phyloP scores from a whole-genome alignment of 805 yeast species.

The Clavispora vitiphila region DNA sequence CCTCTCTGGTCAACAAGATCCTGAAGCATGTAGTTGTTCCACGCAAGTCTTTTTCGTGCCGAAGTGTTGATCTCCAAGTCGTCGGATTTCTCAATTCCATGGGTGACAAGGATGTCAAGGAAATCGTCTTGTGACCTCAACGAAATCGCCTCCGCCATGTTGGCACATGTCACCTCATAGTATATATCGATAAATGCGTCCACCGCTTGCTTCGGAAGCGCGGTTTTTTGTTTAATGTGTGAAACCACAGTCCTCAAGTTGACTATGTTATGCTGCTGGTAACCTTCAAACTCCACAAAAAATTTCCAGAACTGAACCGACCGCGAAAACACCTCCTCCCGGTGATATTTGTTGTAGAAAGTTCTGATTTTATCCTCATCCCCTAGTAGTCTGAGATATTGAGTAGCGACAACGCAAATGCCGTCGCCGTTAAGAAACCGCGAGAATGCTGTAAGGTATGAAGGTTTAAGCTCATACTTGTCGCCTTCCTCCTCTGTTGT shows the following conservation, averaged over 20 bases:
- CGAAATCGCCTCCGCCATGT: slow-evolving; percentile 16
- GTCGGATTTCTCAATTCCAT: slow-evolving; percentile 21
- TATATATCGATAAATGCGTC: slow-evolving; percentile 37
- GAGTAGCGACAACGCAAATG: slow-evolving; percentile 26
- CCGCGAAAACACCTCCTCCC: slow-evolving; percentile 27
- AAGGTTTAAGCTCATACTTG: slow-evolving; percentile 7
- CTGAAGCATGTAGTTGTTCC: slow-evolving; percentile 16
- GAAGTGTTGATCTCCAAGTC: slow-evolving; percentile 24
- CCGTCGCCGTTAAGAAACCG: slow-evolving; percentile 37
- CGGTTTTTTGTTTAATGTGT: slow-evolving; percentile 40
- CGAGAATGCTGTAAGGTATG: slow-evolving; percentile 18
- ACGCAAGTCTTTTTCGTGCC: slow-evolving; percentile 19
- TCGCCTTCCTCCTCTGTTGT: slow-evolving; percentile 1
- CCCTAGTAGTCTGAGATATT: slow-evolving; percentile 26
- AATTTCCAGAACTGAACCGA: slow-evolving; percentile 53
- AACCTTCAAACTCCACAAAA: slow-evolving; percentile 49
- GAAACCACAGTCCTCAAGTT: slow-evolving; percentile 43
- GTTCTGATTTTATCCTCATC: slow-evolving; percentile 11
- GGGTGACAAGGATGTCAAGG: slow-evolving; percentile 9
- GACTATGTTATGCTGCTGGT: slow-evolving; percentile 35
- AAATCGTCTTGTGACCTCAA: slow-evolving; percentile 13
- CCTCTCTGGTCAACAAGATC: slow-evolving; percentile 11
- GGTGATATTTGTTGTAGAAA: slow-evolving; percentile 26
- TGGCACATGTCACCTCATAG: slow-evolving; percentile 18
- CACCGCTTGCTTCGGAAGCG: slow-evolving; percentile 44